Evolutionary conservation across 2,329 filamentous ascomycete genomes (phyloP), one percentile per base, ranked within the genome.

Genomic region (Pseudogymnoascus sp.): DNA sequence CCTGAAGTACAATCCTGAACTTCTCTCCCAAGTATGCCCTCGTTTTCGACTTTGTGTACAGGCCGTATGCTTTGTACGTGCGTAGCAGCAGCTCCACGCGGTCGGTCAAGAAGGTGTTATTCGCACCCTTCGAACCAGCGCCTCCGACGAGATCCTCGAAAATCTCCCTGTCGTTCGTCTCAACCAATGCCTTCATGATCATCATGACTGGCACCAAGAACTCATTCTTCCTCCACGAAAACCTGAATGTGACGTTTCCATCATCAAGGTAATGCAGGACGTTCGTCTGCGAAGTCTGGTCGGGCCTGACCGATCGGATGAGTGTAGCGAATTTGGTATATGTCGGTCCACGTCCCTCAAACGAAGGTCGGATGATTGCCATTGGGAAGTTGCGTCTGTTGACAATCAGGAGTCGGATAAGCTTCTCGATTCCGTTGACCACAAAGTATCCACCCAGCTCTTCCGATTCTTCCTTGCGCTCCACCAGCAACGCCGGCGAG

Each of bases 211-310:
- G 95, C 2, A 99, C 84, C n/a, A 99, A 84, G 72, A 91, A 99
- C 76, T 99, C 95, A 69, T 92, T 91, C 78, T 99, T 99, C 69
- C 93, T 84, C 93, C 93, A 99, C 5, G 93, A 97, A 77, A 99
- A 99, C 64, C 95, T 85, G 77, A 99, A 96, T 0, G 91, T 97
- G 71, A 97, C 87, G 75, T 97, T 97, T 68, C 95, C 95, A 74
- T 99, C 95, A 70, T 83, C 91, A 64, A 99, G 84, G 75, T 97
- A 99, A 77, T 99, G 95, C 60, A 99, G 82, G 36, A 96, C 92
- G 72, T 97, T 99, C 39, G 93, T 97, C 76, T 97, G 93, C 31
- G 93, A 97, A 7, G 93, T 97, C 77, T 99, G 92, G 76, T 99
- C 95, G n/a, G 93, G 93, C 64, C 95, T 86, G 63, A 97, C 92